Conservation (phyloP, 2,329 filamentous ascomycete genomes). For the Pestalotiopsis sp. region DNA sequence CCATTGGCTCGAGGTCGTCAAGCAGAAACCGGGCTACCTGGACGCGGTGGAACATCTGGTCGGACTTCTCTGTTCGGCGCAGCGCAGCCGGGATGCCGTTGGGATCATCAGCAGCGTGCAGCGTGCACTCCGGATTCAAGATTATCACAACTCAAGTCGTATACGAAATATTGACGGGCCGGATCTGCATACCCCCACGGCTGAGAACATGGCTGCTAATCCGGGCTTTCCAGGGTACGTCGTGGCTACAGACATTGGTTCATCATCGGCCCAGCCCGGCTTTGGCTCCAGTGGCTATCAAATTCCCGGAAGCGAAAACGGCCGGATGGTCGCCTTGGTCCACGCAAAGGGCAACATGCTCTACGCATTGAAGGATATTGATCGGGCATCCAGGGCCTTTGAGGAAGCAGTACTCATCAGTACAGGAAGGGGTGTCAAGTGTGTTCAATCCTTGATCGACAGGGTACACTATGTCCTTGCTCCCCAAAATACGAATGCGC, state of each 20-base stretch:
- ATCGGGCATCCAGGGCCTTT: constrained; percentile 82
- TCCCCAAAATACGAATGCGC: constrained; percentile 39
- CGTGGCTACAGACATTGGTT: not conserved
- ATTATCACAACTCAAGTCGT: constrained; percentile 27
- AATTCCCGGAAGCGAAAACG: constrained; percentile 85
- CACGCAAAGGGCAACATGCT: constrained; percentile 99
- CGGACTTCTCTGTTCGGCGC: constrained; percentile 79
- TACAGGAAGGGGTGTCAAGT: constrained; percentile 69
- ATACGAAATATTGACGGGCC: constrained; percentile 6
- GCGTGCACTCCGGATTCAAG: constrained; percentile 61
- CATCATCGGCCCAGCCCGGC: constrained; percentile 34
- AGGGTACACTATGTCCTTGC: constrained; percentile 75
- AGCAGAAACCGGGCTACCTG: constrained; percentile 82
- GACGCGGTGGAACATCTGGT: constrained; percentile 96
- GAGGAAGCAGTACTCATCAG: constrained; percentile 94
- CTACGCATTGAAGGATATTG: constrained; percentile 84
- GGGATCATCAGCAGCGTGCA: constrained; percentile 87
- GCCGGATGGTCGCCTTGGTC: constrained; percentile 87
- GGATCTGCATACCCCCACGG: not conserved
- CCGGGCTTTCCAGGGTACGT: not conserved
- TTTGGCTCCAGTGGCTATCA: constrained; percentile 84
- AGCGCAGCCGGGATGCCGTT: constrained; percentile 83
- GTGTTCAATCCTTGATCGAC: constrained; percentile 78
- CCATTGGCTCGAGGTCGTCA: constrained; percentile 85
- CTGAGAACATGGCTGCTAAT: not conserved